Conservation (phyloP, 2,329 filamentous ascomycete species). For the Chrysosphaeria jannelii region DNA sequence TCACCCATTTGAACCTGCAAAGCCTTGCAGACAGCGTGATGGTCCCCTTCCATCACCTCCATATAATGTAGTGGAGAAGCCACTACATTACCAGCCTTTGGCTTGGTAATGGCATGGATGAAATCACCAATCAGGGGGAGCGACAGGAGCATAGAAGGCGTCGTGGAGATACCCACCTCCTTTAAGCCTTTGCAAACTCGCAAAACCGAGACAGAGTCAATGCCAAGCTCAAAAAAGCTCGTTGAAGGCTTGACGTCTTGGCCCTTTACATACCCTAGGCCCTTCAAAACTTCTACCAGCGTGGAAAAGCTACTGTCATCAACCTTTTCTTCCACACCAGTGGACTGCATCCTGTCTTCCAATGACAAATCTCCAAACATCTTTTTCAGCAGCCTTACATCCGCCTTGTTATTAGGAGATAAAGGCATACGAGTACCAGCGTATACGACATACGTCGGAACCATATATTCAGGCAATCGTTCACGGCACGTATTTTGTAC, state of each 20-base stretch:
- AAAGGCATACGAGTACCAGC: constrained; percentile 43
- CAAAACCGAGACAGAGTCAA: constrained; percentile 69
- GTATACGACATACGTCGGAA: constrained; percentile 61
- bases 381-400: constrained; percentile 34
- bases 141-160: constrained; percentile 36
- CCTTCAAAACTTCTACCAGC: too few species aligned
- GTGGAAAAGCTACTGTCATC: too few species aligned
- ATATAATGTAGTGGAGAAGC: too few species aligned
- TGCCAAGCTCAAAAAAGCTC: constrained; percentile 58
- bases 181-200: constrained; percentile 35
- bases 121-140: constrained; percentile 21
- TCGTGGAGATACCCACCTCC: constrained; percentile 30
- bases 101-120: constrained; percentile 9
- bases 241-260: constrained; percentile 18
- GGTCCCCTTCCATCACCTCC: too few species aligned
- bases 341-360: constrained; percentile 29
- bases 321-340: too few species aligned
- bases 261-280: too few species aligned
- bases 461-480: constrained; percentile 59
- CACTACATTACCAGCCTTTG: too few species aligned
- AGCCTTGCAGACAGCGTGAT: constrained; percentile 17
- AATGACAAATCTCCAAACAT: constrained; percentile 32
- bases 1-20: constrained; percentile 19
- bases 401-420: constrained; percentile 71
- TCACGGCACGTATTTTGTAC: constrained; percentile 32